Evolutionary conservation across 2,329 filamentous ascomycete genomes (phyloP).

Genomic region (Allantophomopsis cytisporea): DNA sequence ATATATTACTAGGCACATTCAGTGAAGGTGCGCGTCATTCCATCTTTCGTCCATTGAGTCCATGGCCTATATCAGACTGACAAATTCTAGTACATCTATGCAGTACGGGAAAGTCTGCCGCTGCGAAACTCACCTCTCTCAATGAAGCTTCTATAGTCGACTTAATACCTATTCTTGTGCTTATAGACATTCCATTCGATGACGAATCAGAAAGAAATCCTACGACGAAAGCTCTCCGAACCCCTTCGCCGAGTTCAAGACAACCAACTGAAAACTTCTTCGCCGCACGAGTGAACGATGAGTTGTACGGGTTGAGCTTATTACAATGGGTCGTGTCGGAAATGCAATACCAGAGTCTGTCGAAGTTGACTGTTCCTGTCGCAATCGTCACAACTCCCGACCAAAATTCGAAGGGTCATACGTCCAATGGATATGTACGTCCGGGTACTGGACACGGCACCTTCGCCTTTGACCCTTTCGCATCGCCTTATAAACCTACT

Average conservation of each 20-base stretch:
- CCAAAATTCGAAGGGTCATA: slow-evolving; percentile 8
- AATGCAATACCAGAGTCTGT: slow-evolving; percentile 31
- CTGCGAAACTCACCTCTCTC: slow-evolving; percentile 35
- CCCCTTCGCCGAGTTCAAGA: slow-evolving; percentile 17
- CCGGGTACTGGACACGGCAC: no score
- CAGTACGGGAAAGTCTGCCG: slow-evolving; percentile 34
- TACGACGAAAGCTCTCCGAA: slow-evolving; percentile 18
- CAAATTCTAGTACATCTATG: slow-evolving; percentile 34
- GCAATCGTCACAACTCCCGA: slow-evolving; percentile 23
- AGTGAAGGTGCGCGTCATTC: slow-evolving; percentile 31
- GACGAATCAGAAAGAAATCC: slow-evolving; percentile 18
- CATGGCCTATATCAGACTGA: slow-evolving; percentile 6
- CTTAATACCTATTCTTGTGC: slow-evolving; percentile 37
- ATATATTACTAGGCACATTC: slow-evolving; percentile 32
- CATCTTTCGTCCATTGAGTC: slow-evolving; percentile 1
- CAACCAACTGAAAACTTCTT: slow-evolving; percentile 25
- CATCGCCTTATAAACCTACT: slow-evolving; percentile 2
- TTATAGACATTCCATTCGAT: slow-evolving; percentile 34
- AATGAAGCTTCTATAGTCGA: slow-evolving; percentile 28
- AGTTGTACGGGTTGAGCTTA: slow-evolving; percentile 31
- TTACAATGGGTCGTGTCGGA: slow-evolving; percentile 32
- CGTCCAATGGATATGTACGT: not conserved
- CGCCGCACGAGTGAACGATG: slow-evolving; percentile 21
- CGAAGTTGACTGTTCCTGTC: slow-evolving; percentile 32
- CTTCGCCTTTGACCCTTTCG: slow-evolving; percentile 7